Evolutionary conservation across 768 basidiomycete genomes (phyloP).

Genomic region (Gautieria morchelliformis): DNA sequence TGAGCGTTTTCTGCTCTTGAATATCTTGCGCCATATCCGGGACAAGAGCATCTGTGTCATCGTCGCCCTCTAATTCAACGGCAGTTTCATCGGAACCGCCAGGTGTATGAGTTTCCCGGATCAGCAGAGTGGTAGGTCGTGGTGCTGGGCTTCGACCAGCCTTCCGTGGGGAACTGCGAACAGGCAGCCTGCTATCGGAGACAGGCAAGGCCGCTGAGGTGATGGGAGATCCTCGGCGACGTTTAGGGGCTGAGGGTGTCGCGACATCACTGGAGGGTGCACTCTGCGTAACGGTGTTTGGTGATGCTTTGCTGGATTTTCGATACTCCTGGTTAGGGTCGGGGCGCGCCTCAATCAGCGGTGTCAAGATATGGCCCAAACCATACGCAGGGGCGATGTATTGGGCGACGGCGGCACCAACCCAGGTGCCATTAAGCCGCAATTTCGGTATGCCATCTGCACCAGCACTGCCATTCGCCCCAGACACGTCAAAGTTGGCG

Average conservation of each 20-base stretch:
- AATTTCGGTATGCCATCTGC: slow-evolving; percentile 44
- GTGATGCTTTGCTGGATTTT: slow-evolving; percentile 40
- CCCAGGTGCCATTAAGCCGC: slow-evolving; percentile 87
- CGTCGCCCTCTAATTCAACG: slow-evolving; percentile 56
- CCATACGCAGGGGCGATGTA: slow-evolving; percentile 60
- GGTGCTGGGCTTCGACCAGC: slow-evolving; percentile 16
- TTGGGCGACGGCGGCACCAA: slow-evolving; percentile 53
- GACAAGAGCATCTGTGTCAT: slow-evolving; percentile 40
- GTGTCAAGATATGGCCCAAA: slow-evolving; percentile 49
- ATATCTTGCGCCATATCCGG: slow-evolving; percentile 64
- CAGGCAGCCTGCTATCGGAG: slow-evolving; percentile 26
- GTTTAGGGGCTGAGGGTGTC: slow-evolving; percentile 44
- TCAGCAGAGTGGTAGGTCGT: slow-evolving; percentile 13
- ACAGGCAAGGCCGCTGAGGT: slow-evolving; percentile 10
- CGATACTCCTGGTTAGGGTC: slow-evolving; percentile 75
- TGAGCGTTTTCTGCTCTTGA: slow-evolving; percentile 67
- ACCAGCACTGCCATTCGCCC: slow-evolving; percentile 57
- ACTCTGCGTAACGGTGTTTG: slow-evolving; percentile 16
- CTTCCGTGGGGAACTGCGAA: slow-evolving; percentile 9
- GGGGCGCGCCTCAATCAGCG: slow-evolving; percentile 62
- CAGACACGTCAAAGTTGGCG: slow-evolving; percentile 60
- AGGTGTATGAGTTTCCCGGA: slow-evolving; percentile 33
- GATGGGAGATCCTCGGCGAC: slow-evolving; percentile 44
- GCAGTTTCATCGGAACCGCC: slow-evolving; percentile 53
- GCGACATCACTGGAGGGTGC: slow-evolving; percentile 29